Percentiles rank a stretch among this genome's conserved stretches.
These are phyloP conservation scores for Voacanga thouarsii DNA, from an alignment of 257 asterid species.

Conservation along the genomic window DNA sequence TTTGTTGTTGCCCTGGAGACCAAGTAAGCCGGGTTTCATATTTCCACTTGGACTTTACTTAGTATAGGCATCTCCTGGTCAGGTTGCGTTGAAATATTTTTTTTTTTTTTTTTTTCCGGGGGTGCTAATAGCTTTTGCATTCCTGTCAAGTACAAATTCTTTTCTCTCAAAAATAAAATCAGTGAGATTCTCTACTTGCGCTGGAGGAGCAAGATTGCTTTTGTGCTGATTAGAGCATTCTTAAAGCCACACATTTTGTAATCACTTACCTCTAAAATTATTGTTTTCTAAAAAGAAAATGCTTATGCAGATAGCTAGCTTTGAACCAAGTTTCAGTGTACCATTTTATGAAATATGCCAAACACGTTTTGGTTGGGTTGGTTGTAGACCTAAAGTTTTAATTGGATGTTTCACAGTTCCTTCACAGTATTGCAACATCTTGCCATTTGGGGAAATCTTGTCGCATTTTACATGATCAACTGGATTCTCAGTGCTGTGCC, in stretches of 20 bases:
- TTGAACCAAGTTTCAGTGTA: neutral
- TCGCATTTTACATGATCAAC: slow-evolving; percentile 84
- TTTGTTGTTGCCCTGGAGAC: slow-evolving; percentile 93
- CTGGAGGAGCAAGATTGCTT: neutral
- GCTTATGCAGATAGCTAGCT: neutral
- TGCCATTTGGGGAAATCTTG: slow-evolving; percentile 96
- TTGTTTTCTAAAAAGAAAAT: neutral
- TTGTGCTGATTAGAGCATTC: neutral
- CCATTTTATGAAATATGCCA: too few species aligned
- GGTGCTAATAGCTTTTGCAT: neutral
- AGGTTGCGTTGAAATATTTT: too few species aligned
- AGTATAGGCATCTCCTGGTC: neutral
- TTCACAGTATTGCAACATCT: slow-evolving; percentile 82
- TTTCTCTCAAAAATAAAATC: neutral
- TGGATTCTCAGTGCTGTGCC: slow-evolving; percentile 90
- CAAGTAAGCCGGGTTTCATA: slow-evolving; percentile 51
- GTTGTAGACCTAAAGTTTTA: neutral
- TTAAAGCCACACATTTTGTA: neutral
- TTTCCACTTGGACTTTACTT: neutral
- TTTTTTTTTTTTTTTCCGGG: too few species aligned
- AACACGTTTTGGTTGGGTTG: neutral
- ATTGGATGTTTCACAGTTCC: slow-evolving; percentile 51
- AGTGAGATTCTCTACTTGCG: neutral
- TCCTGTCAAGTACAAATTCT: neutral
- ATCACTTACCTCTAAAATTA: neutral